Evolutionary conservation across 768 basidiomycete genomes (phyloP), one percentile per base, ranked within the genome.

Genomic region (Candolleomyces eurysporus): DNA sequence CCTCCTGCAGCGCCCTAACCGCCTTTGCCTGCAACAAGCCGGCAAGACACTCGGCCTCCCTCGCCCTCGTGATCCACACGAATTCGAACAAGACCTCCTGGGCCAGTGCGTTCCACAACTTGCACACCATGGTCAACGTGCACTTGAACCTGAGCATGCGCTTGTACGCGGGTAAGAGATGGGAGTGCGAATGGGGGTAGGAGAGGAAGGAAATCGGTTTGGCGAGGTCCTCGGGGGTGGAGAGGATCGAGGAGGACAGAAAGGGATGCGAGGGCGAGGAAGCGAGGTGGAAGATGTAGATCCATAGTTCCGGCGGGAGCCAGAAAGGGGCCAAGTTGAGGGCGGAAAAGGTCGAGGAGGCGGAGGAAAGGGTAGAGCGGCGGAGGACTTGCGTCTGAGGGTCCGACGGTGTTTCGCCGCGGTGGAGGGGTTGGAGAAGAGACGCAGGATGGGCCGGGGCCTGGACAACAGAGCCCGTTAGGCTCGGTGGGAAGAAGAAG

Each of bases 231-330:
- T 31, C 22, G 62, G 26, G 36, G 8, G 36, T 36, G 61, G 62
- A 61, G 50, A 36, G 58, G 56, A 46, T 40, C 49, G 53, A 57
- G n/a, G 48, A 59, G 68, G 46, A 54, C 59, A 39, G 67, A 65
- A 63, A 61, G 11, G 60, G 60, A 26, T 61, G 60, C 22, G 54
- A 31, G 13, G 56, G 42, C 22, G 73, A 69, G 21, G 83, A 81
- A 0, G 86, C 87, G 65, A 82, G 82, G 45, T 84, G 83, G 57
- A 91, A 73, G 61, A 91, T 82, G 66, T 81, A 71, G n/a, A 83
- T 73, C 89, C 89, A 90, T 7, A 91, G 68, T 65, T 91, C 89
- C 1, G 80, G 68, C 0, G 89, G 89, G 14, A 89, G 77, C 32
- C 36, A 36, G 36, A 36, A 36, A 36, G 36, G 36, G 26, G 26